Percentiles rank a stretch among this genome's conserved stretches.
phyloP scores from a whole-genome alignment of 371 early-diverging fungal genomes.

The Lichtheimia hyalospora region DNA sequence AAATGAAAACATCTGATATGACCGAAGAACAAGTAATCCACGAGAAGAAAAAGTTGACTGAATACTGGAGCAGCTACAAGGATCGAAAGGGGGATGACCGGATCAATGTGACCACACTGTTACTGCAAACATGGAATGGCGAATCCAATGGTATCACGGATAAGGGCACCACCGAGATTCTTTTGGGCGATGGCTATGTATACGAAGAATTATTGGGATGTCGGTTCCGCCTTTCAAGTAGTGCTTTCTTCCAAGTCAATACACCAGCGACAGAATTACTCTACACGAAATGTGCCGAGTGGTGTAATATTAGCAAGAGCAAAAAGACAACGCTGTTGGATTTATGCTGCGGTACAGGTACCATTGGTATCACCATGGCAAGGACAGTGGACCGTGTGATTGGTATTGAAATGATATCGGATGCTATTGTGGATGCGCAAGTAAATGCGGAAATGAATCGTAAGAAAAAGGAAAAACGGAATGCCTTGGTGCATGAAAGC shows the following conservation, averaged over 20 bases:
- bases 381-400: constrained; percentile 65
- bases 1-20: constrained; percentile 52
- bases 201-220: constrained; percentile 68
- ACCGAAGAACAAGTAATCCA: constrained; percentile 35
- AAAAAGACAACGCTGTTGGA: constrained; percentile 63
- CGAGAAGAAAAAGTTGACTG: constrained; percentile 35
- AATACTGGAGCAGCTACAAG: constrained; percentile 29
- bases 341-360: constrained; percentile 89
- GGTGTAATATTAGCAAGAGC: constrained; percentile 36
- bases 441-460: constrained; percentile 70
- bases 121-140: constrained; percentile 60
- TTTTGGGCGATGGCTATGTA: constrained; percentile 61
- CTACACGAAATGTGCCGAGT: constrained; percentile 53
- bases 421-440: constrained; percentile 78
- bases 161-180: constrained; percentile 40
- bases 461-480: constrained; percentile 17
- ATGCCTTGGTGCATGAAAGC: background rate
- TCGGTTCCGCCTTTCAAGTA: constrained; percentile 72
- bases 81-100: constrained; percentile 16
- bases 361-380: constrained; percentile 84
- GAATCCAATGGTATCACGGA: constrained; percentile 61
- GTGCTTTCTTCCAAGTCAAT: constrained; percentile 85
- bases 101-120: constrained; percentile 48
- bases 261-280: constrained; percentile 70
- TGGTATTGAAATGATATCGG: constrained; percentile 74